Conservation (phyloP, 768 basidiomycete species). For the Naganishia vishniacii region DNA sequence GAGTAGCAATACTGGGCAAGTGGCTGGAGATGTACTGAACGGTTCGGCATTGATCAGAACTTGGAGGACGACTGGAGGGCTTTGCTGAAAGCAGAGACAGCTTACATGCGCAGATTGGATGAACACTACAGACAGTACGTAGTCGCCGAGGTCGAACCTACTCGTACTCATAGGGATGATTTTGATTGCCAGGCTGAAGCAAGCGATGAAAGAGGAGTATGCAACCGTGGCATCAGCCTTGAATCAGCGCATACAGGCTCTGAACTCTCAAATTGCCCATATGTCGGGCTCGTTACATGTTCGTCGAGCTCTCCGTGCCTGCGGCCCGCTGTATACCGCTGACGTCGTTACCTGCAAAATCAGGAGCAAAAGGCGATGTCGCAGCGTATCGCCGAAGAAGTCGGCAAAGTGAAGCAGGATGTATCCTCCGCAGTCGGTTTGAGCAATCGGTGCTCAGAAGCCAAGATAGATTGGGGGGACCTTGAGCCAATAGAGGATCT, state of each 20-base stretch:
- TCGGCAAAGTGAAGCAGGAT: conserved; percentile 53
- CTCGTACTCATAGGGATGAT: not conserved
- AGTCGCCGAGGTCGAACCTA: conserved; percentile 56
- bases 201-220: conserved; percentile 42
- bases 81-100: conserved; percentile 67
- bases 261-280: conserved; percentile 42
- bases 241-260: conserved; percentile 34
- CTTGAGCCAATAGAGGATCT: conserved; percentile 71
- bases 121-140: conserved; percentile 80
- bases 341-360: not conserved
- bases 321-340: too few species aligned
- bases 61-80: conserved; percentile 53
- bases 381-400: not conserved
- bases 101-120: conserved; percentile 52
- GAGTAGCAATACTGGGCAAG: conserved; percentile 27
- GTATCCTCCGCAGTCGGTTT: conserved; percentile 56
- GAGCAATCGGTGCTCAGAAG: conserved; percentile 70
- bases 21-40: not conserved
- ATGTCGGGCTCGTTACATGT: conserved; percentile 40
- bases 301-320: conserved; percentile 10
- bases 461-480: conserved; percentile 96
- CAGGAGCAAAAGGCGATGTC: conserved; percentile 21
- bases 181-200: conserved; percentile 43
- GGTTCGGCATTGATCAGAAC: conserved; percentile 52
- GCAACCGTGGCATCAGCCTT: conserved; percentile 44